Percentiles rank a stretch among this genome's conserved stretches.
Conservation (phyloP, 441 rosid species). For the Croton setiger region DNA sequence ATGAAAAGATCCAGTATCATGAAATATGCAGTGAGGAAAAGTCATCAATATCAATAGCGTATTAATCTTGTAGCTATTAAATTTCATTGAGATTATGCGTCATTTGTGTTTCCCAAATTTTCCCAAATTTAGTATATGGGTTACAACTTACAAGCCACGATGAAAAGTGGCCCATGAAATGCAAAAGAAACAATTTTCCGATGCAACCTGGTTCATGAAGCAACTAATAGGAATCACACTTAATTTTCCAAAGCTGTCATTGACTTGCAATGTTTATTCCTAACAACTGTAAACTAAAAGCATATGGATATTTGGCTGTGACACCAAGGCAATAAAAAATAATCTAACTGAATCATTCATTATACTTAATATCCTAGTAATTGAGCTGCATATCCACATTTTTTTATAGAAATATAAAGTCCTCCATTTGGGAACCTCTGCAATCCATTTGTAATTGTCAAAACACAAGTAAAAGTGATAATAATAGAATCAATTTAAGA, state of each 20-base stretch:
- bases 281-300: background rate
- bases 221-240: background rate
- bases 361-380: background rate
- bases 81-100: conserved; percentile 6
- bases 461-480: no score
- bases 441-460: no score
- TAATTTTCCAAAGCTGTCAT: background rate
- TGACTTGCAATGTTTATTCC: background rate
- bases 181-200: background rate
- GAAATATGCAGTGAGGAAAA: background rate
- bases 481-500: background rate
- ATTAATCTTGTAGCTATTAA: background rate
- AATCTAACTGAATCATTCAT: background rate
- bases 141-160: background rate
- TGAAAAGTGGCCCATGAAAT: background rate
- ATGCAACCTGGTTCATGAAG: background rate
- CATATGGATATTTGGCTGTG: background rate
- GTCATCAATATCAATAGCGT: background rate
- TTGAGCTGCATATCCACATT: background rate
- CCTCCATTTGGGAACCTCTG: background rate
- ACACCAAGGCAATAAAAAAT: background rate
- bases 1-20: conserved; percentile 21
- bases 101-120: background rate
- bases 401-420: background rate
- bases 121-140: background rate